These are phyloP conservation scores for Boletus sp. DNA, from an alignment of 1,284 basidiomycete genomes.

Conservation along the genomic window DNA sequence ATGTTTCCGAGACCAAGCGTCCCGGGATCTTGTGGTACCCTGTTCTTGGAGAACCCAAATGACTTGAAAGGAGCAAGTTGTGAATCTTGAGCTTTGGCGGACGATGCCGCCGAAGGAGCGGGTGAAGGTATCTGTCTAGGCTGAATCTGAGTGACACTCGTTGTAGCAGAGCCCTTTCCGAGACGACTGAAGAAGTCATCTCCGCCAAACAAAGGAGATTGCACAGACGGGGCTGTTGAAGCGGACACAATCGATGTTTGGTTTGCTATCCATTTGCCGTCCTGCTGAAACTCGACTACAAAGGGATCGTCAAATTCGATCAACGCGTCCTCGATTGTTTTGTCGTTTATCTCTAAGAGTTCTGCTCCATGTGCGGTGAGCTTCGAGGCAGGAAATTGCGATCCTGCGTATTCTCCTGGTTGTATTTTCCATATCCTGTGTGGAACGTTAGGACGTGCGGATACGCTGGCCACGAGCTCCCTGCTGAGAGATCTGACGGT, in stretches of 20 bases:
- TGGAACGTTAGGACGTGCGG: slow-evolving; percentile 32
- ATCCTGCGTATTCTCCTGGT: slow-evolving; percentile 36
- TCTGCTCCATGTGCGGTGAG: slow-evolving; percentile 39
- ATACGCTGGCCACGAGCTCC: slow-evolving; percentile 37
- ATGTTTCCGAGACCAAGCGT: slow-evolving; percentile 86
- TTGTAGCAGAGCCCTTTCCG: slow-evolving; percentile 22
- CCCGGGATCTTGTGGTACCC: slow-evolving; percentile 54
- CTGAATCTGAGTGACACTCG: slow-evolving; percentile 26
- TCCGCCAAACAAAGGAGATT: slow-evolving; percentile 52
- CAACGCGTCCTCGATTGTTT: slow-evolving; percentile 55
- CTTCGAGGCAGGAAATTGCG: slow-evolving; percentile 38
- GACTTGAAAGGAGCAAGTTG: slow-evolving; percentile 29
- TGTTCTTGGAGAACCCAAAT: slow-evolving; percentile 30
- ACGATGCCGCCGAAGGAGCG: slow-evolving; percentile 22
- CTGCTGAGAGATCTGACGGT: slow-evolving; percentile 41
- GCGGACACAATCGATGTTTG: slow-evolving; percentile 11
- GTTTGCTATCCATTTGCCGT: slow-evolving; percentile 51
- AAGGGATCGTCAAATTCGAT: slow-evolving; percentile 60
- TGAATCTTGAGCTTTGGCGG: slow-evolving; percentile 25
- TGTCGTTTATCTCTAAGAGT: slow-evolving; percentile 36
- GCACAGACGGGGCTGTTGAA: slow-evolving; percentile 22
- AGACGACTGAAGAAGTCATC: slow-evolving; percentile 59
- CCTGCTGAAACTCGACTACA: slow-evolving; percentile 57
- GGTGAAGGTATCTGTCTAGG: slow-evolving; percentile 28
- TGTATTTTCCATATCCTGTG: slow-evolving; percentile 61